Conservation (phyloP, 2,329 filamentous ascomycete species). For the Colletotrichum sp. region DNA sequence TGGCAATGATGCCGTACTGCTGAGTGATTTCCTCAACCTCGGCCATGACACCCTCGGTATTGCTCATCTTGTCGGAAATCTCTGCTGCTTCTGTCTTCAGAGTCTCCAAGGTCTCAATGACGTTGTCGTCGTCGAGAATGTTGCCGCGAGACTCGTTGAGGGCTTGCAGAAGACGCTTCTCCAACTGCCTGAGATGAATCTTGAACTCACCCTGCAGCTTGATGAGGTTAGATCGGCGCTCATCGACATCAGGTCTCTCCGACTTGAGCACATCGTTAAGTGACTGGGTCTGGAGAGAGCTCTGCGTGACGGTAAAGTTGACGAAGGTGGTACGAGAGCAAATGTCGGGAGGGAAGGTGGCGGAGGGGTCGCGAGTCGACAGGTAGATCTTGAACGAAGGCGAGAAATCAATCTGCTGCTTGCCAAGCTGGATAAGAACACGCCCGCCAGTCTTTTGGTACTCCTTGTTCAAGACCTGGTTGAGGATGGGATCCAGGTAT, state of each 20-base stretch:
- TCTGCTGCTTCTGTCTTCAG: conserved; percentile 97
- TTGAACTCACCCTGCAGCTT: conserved; percentile 99
- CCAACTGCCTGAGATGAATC: conserved; percentile 92
- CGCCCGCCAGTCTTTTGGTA: conserved; percentile 98
- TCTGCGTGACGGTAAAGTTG: conserved; percentile 99
- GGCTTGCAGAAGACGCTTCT: conserved; percentile 91
- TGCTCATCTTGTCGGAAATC: conserved; percentile 93
- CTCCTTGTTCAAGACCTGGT: conserved; percentile 98
- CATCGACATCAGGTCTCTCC: conserved; percentile 95
- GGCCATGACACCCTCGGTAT: conserved; percentile 97
- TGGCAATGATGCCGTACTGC: conserved; percentile 91
- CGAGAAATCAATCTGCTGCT: conserved; percentile 99
- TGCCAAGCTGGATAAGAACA: conserved; percentile 96
- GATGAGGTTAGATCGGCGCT: conserved; percentile 94
- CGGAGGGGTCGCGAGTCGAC: conserved; percentile 94
- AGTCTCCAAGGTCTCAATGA: conserved; percentile 96
- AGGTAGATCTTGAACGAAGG: conserved; percentile 94
- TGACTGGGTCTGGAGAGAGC: conserved; percentile 97
- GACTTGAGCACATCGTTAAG: conserved; percentile 97
- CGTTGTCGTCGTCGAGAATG: conserved; percentile 96
- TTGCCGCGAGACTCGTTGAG: conserved; percentile 98
- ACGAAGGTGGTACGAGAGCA: conserved; percentile 99
- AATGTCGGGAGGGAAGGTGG: conserved; percentile 92
- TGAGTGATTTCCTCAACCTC: conserved; percentile 96
- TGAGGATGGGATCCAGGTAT: conserved; percentile 94